Evolutionary conservation across 192 early-diverging fungal genomes (phyloP), one percentile per base, ranked within the genome.

Genomic region (Glomus cerebriforme): DNA sequence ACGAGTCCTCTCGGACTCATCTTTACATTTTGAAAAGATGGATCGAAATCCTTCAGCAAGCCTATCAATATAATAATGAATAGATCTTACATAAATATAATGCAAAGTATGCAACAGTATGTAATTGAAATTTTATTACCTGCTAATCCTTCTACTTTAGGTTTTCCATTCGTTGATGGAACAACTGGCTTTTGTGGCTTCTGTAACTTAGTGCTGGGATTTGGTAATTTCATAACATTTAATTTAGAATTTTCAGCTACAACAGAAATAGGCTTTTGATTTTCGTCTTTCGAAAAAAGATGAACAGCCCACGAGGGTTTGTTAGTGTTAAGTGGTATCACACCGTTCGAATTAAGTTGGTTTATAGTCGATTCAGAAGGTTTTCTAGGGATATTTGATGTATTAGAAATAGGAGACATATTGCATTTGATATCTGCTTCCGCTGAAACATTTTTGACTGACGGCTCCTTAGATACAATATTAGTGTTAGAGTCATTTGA

Each of bases 1-100:
- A 97, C 91, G 49, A 99, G 88, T 2, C 98, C 98, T 34, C 98
- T 91, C 17, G 98, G 97, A 75, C 54, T 27, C 22, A 73, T 70
- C 1, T 7, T 22, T 43, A 15, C 39, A 43, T 37, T 26, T 26
- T 70, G 19, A 24, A 70, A 70, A 19, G 68, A 70, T 10, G 37
- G 68, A 9, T 70, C 39, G 24, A 26, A 70, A 45, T 26, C 37
- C 12, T 26, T 32, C 68, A 70, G 10, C 7, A 70, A 22, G 3
- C 68, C 68, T 70, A 64, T 64, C 9, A 27, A 64, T 27, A 64
- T 27, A 67, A 32, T 34, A 63, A 63, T 31, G 12, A 63, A 29
- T 63, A 63, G 12, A 43, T 1, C 10, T 43, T 43, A 10, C 9
- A 2, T 43, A 43, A 43, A 43, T 63, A n/a, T n/a, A n/a, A n/a